Conservation (phyloP, 1,139 yeast genomes). For the Eremothecium cymbalariae region DNA sequence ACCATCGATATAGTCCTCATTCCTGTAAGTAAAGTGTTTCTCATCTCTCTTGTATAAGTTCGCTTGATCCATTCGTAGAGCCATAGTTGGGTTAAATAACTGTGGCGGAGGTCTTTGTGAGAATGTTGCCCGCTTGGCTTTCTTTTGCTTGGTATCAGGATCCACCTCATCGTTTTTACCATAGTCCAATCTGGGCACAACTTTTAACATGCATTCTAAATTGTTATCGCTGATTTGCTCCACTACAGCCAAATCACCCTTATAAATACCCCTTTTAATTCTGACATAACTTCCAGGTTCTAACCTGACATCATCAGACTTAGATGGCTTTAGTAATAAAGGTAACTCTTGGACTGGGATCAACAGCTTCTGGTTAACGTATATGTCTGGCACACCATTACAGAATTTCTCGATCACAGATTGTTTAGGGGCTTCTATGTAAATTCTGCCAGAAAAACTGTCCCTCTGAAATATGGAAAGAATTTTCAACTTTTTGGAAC, state of each 20-base stretch:
- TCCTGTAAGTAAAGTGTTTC: slow-evolving; percentile 63
- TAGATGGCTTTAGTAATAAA: slow-evolving; percentile 81
- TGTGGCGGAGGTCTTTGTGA: slow-evolving; percentile 77
- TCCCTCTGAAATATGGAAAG: slow-evolving; percentile 94
- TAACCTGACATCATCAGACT: slow-evolving; percentile 77
- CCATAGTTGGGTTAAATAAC: slow-evolving; percentile 71
- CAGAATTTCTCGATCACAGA: slow-evolving; percentile 87
- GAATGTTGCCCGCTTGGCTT: slow-evolving; percentile 39
- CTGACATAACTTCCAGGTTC: slow-evolving; percentile 91
- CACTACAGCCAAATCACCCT: slow-evolving; percentile 87
- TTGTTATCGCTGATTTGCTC: slow-evolving; percentile 93
- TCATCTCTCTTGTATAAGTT: slow-evolving; percentile 64
- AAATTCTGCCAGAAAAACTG: slow-evolving; percentile 81
- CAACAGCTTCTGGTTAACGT: slow-evolving; percentile 64
- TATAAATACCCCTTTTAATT: slow-evolving; percentile 82
- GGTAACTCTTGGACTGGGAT: slow-evolving; percentile 97
- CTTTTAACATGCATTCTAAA: slow-evolving; percentile 80
- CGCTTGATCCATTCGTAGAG: slow-evolving; percentile 53
- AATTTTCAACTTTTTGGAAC: slow-evolving; percentile 53
- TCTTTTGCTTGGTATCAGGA: slow-evolving; percentile 40
- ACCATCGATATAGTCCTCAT: slow-evolving; percentile 87
- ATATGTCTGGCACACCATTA: slow-evolving; percentile 78
- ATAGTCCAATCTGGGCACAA: slow-evolving; percentile 90
- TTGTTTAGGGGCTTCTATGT: slow-evolving; percentile 88
- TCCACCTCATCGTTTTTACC: slow-evolving; percentile 61